Evolutionary conservation across 441 rosid genomes (phyloP), one percentile per base, ranked within the genome.

Genomic region (Mallotus repandus): DNA sequence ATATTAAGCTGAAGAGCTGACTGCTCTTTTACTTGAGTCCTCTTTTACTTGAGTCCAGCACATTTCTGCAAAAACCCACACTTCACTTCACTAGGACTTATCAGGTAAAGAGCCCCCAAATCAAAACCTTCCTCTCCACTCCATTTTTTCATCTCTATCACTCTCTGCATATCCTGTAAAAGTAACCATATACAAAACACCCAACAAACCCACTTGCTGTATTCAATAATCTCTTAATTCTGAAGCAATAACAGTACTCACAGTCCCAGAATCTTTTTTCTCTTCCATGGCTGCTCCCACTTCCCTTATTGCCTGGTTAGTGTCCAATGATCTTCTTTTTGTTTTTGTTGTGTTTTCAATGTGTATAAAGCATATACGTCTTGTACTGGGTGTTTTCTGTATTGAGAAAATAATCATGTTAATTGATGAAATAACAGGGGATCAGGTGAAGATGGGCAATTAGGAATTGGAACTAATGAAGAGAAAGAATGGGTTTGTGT

Each of bases 371-470:
- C 22, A 18, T 32, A 8, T 46, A 1, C n/a, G n/a, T n/a, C 29
- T 61, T 73, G 50, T 35, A 14, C 43, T 21, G 53, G 1, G 5
- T 46, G 2, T 46, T 65, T 46, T 73, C 25, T 46, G 64, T 74
- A 65, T 21, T 61, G 68, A 57, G 21, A 9, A 49, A 41, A 55
- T 3, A 10, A 35, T 35, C 41, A 35, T 35, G 41, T 35, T 35
- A 5, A 35, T 35, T 35, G 41, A 35, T 35, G 41, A 60, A 59
- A 38, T 64, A 25, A 7, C 85, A 95, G 98, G 98, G 99, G 99
- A 57, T 75, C 98, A 15, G 98, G 98, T 57, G 99, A 96, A 81
- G 98, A 96, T 74, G 99, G 99, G 65, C 98, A 96, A 70, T 76
- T 96, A 73, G 98, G 99, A 62, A 83, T 93, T 68, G 99, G 98